phyloP scores from a whole-genome alignment of 768 basidiomycete species.

The Suillus paluster region DNA sequence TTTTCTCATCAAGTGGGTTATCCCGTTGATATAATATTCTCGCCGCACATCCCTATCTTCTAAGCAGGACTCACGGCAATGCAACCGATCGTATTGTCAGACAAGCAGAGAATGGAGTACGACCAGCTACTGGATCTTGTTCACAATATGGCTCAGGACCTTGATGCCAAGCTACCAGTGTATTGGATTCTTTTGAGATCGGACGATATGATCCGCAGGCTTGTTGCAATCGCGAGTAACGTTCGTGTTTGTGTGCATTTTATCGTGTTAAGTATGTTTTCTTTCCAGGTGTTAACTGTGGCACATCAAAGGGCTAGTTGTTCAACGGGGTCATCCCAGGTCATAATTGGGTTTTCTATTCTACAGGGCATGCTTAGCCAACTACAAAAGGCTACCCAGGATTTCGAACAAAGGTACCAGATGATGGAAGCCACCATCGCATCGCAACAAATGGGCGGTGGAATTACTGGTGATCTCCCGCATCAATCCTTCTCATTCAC shows the following conservation, averaged over 20 bases:
- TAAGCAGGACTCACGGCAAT: constrained; percentile 41
- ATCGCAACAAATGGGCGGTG: too few relatives aligned
- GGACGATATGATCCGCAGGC: constrained; percentile 51
- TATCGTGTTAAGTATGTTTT: constrained; percentile 14
- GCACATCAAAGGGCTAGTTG: constrained; percentile 37
- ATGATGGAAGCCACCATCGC: too few relatives aligned
- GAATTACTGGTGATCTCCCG: too few relatives aligned
- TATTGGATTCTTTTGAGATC: constrained; percentile 49
- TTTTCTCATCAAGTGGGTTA: constrained; percentile 38
- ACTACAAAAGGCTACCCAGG: constrained; percentile 42
- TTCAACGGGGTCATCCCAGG: constrained; percentile 27
- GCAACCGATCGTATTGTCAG: constrained; percentile 45
- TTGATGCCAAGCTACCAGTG: constrained; percentile 55
- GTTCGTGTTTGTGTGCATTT: constrained; percentile 19
- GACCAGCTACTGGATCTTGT: constrained; percentile 53
- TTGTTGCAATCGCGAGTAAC: constrained; percentile 57
- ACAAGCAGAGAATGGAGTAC: constrained; percentile 59
- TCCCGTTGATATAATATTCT: constrained; percentile 13
- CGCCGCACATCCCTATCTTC: constrained; percentile 15
- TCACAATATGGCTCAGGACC: constrained; percentile 46
- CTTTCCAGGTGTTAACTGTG: constrained; percentile 47
- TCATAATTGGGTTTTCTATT: constrained; percentile 37
- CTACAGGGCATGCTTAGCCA: constrained; percentile 52
- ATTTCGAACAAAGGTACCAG: too few relatives aligned
- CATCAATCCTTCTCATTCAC: too few relatives aligned